phyloP scores from a whole-genome alignment of 2,329 filamentous ascomycete species.

The Fusarium sp. region DNA sequence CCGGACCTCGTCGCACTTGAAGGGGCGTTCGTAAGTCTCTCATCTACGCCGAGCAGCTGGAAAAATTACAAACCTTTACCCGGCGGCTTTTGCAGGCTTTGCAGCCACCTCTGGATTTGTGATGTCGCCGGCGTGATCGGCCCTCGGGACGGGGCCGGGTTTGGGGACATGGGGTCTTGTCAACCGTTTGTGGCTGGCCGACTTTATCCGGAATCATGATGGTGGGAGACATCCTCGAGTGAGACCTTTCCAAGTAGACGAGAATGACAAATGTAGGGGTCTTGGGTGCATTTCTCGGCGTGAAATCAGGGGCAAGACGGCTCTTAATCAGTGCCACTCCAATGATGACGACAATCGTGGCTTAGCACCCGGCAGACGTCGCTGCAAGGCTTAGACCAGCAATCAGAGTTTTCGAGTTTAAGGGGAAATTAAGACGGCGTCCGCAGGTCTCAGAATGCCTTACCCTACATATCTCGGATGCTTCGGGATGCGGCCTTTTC shows the following conservation, averaged over 20 bases:
- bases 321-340: background rate
- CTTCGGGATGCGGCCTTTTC: background rate
- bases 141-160: background rate
- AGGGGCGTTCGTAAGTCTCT: background rate
- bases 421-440: background rate
- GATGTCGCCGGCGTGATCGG: background rate
- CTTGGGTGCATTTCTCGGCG: background rate
- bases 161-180: background rate
- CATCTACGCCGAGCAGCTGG: rapidly evolving
- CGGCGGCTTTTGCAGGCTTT: background rate
- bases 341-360: background rate
- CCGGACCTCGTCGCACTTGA: background rate
- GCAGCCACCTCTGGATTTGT: background rate
- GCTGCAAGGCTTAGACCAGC: background rate
- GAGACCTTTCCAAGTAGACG: no score
- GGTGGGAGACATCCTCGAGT: background rate
- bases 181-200: background rate
- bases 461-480: background rate
- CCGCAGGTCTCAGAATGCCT: background rate
- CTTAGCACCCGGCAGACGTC: background rate
- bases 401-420: background rate
- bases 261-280: background rate
- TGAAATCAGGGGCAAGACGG: background rate
- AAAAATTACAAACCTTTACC: background rate
- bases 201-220: background rate